Evolutionary conservation across 805 yeast genomes (phyloP).

Genomic region (Pichia kluyveri): DNA sequence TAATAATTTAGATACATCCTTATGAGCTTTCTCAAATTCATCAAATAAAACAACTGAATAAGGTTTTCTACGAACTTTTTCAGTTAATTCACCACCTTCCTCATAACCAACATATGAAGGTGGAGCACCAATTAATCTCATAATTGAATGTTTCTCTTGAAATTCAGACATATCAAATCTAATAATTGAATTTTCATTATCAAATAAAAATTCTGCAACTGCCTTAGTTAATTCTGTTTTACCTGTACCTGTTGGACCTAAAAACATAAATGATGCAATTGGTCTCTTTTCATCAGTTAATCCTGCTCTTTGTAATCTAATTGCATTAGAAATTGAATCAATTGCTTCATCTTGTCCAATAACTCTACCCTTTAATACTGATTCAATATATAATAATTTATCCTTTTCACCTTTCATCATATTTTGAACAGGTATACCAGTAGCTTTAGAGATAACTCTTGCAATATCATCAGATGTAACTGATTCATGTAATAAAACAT

Average conservation of each 20-base stretch:
- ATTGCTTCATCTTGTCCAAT: constrained; percentile 97
- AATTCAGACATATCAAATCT: constrained; percentile 98
- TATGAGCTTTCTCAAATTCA: constrained; percentile 95
- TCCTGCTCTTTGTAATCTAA: constrained; percentile 93
- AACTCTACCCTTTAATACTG: constrained; percentile 64
- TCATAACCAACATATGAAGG: constrained; percentile 98
- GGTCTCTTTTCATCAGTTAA: constrained; percentile 91
- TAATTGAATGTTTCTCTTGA: constrained; percentile 87
- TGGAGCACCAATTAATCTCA: constrained; percentile 93
- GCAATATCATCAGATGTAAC: constrained; percentile 95
- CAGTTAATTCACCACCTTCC: constrained; percentile 92
- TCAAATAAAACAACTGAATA: constrained; percentile 89
- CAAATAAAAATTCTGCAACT: constrained; percentile 84
- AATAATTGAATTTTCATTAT: constrained; percentile 76
- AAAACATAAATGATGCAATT: constrained; percentile 90
- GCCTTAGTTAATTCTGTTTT: constrained; percentile 93
- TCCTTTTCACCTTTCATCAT: constrained; percentile 93
- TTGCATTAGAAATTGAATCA: constrained; percentile 83
- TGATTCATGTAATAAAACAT: constrained; percentile 65
- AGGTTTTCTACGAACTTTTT: constrained; percentile 92
- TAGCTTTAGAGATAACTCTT: constrained; percentile 82
- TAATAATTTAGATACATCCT: constrained; percentile 84
- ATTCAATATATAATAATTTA: constrained; percentile 80
- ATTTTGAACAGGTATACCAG: constrained; percentile 90
- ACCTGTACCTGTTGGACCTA: constrained; percentile 99